A percentile compares a stretch with the other conserved stretches of the same genome.
Conservation (phyloP, 1,139 yeast genomes). For the Barnettozyma hawaiiensis region DNA sequence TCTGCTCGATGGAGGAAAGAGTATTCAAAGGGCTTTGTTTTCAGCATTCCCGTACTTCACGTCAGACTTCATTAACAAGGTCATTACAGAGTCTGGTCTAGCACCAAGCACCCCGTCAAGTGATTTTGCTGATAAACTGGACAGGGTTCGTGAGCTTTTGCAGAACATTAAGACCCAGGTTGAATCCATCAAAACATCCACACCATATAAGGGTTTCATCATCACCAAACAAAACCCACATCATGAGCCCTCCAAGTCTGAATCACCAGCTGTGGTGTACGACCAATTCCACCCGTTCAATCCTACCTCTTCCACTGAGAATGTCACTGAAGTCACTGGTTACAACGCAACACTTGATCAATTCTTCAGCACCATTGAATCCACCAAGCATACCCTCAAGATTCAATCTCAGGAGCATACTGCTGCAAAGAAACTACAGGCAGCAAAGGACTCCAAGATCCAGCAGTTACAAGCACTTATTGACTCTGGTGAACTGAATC, state of each 20-base stretch:
- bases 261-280: constrained; percentile 45
- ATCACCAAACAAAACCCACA: constrained; percentile 56
- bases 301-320: constrained; percentile 39
- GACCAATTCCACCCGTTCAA: constrained; percentile 86
- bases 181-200: constrained; percentile 26
- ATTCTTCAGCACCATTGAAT: constrained; percentile 80
- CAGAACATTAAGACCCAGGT: constrained; percentile 42
- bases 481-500: constrained; percentile 59
- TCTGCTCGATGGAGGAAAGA: constrained; percentile 32
- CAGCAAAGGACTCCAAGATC: constrained; percentile 69
- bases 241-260: constrained; percentile 31
- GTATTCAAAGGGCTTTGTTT: constrained; percentile 66
- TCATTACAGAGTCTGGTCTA: constrained; percentile 42
- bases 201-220: constrained; percentile 53
- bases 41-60: constrained; percentile 69
- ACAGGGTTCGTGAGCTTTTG: constrained; percentile 39
- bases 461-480: constrained; percentile 64
- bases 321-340: constrained; percentile 43
- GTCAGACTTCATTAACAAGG: constrained; percentile 66
- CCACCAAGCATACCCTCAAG: constrained; percentile 66
- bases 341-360: constrained; percentile 78
- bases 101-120: constrained; percentile 39
- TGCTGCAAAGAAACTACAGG: constrained; percentile 68
- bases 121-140: constrained; percentile 28
- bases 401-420: constrained; percentile 72